Evolutionary conservation across 768 basidiomycete genomes (phyloP).

Genomic region (Xerocomellus amylosporus): DNA sequence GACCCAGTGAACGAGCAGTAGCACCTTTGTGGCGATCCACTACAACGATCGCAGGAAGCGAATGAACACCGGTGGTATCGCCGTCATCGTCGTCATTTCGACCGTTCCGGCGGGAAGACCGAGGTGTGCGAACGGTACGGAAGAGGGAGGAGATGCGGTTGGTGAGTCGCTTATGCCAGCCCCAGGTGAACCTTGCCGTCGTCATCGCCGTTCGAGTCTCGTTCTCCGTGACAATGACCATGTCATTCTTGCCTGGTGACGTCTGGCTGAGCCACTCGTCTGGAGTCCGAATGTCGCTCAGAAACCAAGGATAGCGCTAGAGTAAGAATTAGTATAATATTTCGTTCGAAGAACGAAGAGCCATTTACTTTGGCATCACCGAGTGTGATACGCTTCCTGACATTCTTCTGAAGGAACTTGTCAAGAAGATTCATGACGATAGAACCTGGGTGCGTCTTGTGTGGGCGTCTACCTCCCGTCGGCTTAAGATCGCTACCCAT

Average conservation of each 20-base stretch:
- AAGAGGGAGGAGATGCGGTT: constrained; percentile 50
- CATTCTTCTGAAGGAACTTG: constrained; percentile 78
- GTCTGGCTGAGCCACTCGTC: constrained; percentile 69
- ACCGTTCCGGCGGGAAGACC: constrained; percentile 12
- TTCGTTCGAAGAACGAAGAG: not conserved
- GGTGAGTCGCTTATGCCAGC: constrained; percentile 45
- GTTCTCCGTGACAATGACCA: constrained; percentile 63
- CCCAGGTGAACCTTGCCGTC: constrained; percentile 59
- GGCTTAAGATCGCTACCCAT: constrained; percentile 72
- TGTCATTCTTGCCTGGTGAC: constrained; percentile 45
- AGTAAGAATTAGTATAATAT: not conserved
- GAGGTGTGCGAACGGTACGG: constrained; percentile 38
- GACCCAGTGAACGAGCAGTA: constrained; percentile 9
- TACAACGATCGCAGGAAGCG: constrained; percentile 28
- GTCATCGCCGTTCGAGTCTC: constrained; percentile 79
- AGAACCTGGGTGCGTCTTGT: constrained; percentile 48
- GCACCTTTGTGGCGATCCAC: constrained; percentile 28
- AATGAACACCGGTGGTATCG: constrained; percentile 29
- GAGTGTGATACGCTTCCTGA: constrained; percentile 67
- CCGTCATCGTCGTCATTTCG: constrained; percentile 17
- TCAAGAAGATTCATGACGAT: constrained; percentile 71
- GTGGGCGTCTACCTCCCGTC: constrained; percentile 60
- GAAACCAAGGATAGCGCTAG: constrained; percentile 64
- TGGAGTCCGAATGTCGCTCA: constrained; percentile 62
- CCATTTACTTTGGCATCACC: constrained; percentile 74